Evolutionary conservation across 2,329 filamentous ascomycete species (phyloP).

Genomic region (Epichloe baconii): DNA sequence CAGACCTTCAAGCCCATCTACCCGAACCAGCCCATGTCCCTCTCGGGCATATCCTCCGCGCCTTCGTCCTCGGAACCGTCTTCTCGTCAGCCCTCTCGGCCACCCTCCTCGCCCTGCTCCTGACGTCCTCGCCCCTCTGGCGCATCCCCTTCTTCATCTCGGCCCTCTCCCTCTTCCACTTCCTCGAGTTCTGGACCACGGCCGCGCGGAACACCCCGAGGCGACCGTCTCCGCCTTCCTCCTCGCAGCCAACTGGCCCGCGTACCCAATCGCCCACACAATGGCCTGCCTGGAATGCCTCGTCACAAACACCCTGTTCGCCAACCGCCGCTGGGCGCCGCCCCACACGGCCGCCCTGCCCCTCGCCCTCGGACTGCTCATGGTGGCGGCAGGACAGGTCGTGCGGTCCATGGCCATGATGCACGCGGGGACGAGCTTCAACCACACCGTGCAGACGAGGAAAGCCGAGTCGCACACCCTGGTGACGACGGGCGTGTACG

Average conservation of each 20-base stretch:
- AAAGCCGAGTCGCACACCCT: slow-evolving; percentile 58
- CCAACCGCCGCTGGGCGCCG: slow-evolving; percentile 33
- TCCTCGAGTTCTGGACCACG: slow-evolving; percentile 89
- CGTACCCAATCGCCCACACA: slow-evolving; percentile 72
- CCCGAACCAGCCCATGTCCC: slow-evolving; percentile 39
- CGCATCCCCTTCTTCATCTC: slow-evolving; percentile 53
- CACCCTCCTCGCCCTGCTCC: slow-evolving; percentile 19
- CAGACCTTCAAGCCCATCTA: slow-evolving; percentile 13
- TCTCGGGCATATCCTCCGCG: slow-evolving; percentile 46
- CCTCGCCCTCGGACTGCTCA: slow-evolving; percentile 42
- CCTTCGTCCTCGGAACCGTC: slow-evolving; percentile 38
- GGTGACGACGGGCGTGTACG: slow-evolving; percentile 75
- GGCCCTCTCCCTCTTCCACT: slow-evolving; percentile 73
- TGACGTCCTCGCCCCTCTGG: slow-evolving; percentile 38
- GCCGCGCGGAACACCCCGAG: slow-evolving; percentile 66
- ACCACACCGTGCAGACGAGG: slow-evolving; percentile 66
- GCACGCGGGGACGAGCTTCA: slow-evolving; percentile 82
- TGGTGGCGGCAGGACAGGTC: slow-evolving; percentile 59
- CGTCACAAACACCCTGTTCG: slow-evolving; percentile 43
- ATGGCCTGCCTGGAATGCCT: slow-evolving; percentile 63
- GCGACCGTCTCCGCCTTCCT: slow-evolving; percentile 69
- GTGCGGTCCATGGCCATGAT: slow-evolving; percentile 77
- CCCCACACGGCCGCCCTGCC: slow-evolving; percentile 28
- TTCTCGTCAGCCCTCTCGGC: slow-evolving; percentile 24
- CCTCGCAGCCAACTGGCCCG: slow-evolving; percentile 69